Evolutionary conservation across 2,329 filamentous ascomycete species (phyloP).

Genomic region (Aspergillus sp.): DNA sequence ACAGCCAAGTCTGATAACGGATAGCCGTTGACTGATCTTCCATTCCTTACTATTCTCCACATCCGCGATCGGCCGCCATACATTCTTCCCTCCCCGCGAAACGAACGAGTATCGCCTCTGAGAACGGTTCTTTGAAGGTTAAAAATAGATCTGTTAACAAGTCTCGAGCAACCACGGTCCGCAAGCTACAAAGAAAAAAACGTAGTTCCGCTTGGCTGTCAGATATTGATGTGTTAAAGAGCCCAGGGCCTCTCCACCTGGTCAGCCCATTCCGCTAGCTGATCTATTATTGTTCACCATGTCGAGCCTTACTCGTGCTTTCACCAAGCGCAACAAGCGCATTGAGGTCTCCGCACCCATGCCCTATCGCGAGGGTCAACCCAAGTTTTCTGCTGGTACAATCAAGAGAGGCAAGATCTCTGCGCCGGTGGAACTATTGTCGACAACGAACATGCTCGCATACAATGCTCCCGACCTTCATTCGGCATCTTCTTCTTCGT

Average conservation of each 20-base stretch:
- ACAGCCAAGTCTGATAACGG: conserved; percentile 31
- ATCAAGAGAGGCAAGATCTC: conserved; percentile 70
- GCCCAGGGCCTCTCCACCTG: background rate
- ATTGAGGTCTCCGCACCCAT: conserved; percentile 51
- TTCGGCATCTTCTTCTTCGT: conserved; percentile 39
- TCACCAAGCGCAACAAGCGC: conserved; percentile 54
- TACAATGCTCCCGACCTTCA: conserved; percentile 89
- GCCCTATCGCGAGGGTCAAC: conserved; percentile 50
- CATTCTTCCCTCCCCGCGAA: conserved; percentile 26
- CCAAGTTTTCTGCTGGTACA: conserved; percentile 49
- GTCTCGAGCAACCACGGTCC: conserved; percentile 16
- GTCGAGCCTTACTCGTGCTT: conserved; percentile 49
- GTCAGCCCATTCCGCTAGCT: background rate
- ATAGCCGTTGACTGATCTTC: conserved; percentile 36
- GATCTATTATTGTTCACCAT: conserved; percentile 30
- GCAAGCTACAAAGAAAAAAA: conserved; percentile 15
- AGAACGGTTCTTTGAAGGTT: conserved; percentile 18
- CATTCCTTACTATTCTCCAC: conserved; percentile 36
- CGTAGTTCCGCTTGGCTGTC: conserved; percentile 15
- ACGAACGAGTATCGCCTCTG: conserved; percentile 10
- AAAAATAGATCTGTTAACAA: conserved; percentile 22
- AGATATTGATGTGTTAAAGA: conserved; percentile 7
- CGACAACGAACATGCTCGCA: conserved; percentile 94
- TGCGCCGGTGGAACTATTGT: conserved; percentile 80
- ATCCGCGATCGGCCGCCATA: conserved; percentile 34